These are phyloP conservation scores for Sarcodon sp. DNA, from an alignment of 768 basidiomycete genomes.

Conservation along the genomic window DNA sequence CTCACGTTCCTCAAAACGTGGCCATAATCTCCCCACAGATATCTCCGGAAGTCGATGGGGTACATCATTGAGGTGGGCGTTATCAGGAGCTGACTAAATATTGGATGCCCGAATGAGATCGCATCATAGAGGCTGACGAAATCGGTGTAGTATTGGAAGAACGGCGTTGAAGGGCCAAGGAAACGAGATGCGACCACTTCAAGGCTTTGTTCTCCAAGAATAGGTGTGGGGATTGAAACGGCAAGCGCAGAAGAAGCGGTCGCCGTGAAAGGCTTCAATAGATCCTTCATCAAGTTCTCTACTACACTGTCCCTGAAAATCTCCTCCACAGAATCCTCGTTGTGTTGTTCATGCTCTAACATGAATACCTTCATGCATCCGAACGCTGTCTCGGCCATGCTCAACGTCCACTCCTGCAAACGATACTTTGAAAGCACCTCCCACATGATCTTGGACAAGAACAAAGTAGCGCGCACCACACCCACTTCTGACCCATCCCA, in stretches of 20 bases:
- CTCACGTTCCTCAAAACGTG: conserved; percentile 53
- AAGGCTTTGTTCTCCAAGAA: conserved; percentile 15
- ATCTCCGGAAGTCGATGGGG: conserved; percentile 70
- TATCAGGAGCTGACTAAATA: conserved; percentile 66
- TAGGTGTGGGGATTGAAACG: conserved; percentile 10
- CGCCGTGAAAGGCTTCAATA: conserved; percentile 44
- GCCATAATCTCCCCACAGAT: conserved; percentile 71
- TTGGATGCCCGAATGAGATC: conserved; percentile 72
- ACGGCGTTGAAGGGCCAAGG: conserved; percentile 60
- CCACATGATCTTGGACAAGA: conserved; percentile 40
- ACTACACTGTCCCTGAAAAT: conserved; percentile 74
- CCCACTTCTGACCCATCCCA: conserved; percentile 81
- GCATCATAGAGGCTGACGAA: conserved; percentile 85
- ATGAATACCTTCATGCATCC: conserved; percentile 90
- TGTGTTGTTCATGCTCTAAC: conserved; percentile 75
- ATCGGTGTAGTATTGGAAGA: conserved; percentile 91
- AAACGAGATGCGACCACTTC: conserved; percentile 44
- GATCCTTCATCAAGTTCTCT: conserved; percentile 37
- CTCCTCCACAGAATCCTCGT: conserved; percentile 28
- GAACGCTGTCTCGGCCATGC: conserved; percentile 49
- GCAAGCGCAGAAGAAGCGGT: conserved; percentile 13
- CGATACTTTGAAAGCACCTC: conserved; percentile 30
- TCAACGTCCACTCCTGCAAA: conserved; percentile 27
- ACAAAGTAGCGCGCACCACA: conserved; percentile 53
- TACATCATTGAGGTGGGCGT: conserved; percentile 70